Conservation (phyloP, 208 protist species). For the Entamoeba invadens region DNA sequence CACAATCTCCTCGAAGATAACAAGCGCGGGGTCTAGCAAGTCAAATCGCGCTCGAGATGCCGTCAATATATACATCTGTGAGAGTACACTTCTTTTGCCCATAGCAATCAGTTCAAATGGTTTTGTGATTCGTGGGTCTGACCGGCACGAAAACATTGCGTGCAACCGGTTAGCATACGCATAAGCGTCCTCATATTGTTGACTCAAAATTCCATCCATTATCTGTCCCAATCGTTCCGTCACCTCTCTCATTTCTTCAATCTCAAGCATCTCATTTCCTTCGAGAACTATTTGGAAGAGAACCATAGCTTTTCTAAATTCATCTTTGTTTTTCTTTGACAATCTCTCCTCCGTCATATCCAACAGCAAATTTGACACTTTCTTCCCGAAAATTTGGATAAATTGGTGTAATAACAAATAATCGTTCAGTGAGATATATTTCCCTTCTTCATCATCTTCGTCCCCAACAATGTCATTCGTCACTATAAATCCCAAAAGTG, state of each 20-base stretch:
- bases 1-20: not conserved
- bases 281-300: not conserved
- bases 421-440: not conserved
- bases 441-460: not conserved
- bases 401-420: not conserved
- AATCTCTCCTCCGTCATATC: not conserved
- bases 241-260: not conserved
- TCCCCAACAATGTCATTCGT: not conserved
- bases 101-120: not conserved
- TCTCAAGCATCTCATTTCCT: not conserved
- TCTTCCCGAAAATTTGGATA: not conserved
- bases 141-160: not conserved
- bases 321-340: not conserved
- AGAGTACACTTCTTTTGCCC: not conserved
- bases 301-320: not conserved
- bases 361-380: not conserved
- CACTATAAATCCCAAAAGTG: not conserved
- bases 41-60: not conserved
- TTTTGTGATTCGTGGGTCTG: not conserved
- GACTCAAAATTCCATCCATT: not conserved
- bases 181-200: not conserved
- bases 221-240: not conserved
- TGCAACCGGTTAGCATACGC: not conserved
- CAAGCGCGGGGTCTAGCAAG: not conserved
- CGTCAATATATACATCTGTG: not conserved